These are phyloP conservation scores for Tilletia indica DNA, from an alignment of 1,284 basidiomycete species.

Conservation along the genomic window DNA sequence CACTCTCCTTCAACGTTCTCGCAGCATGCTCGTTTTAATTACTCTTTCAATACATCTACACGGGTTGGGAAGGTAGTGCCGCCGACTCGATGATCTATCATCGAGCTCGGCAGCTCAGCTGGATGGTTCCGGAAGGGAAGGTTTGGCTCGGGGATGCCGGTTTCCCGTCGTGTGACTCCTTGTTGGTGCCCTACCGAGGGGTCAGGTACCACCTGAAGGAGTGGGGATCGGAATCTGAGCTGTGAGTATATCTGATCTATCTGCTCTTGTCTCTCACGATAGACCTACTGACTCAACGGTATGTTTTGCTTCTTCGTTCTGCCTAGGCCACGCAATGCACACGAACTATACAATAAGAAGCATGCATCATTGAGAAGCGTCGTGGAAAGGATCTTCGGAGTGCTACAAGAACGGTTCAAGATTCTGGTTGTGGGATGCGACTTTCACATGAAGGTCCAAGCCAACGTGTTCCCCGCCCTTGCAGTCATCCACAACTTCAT, in stretches of 20 bases:
- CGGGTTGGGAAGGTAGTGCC: too few species aligned
- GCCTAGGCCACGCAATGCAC: neutral
- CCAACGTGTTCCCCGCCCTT: neutral
- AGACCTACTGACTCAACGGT: neutral
- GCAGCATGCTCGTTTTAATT: constrained; percentile 51
- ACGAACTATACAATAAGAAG: constrained; percentile 2
- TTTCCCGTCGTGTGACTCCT: neutral
- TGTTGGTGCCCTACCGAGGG: neutral
- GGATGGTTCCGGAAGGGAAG: neutral
- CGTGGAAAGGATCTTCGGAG: neutral
- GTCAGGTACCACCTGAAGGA: constrained; percentile 9
- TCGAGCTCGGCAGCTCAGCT: neutral
- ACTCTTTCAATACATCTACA: too few species aligned
- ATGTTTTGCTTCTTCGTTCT: neutral
- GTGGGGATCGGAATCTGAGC: neutral
- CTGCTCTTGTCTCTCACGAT: neutral
- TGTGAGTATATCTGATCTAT: too few species aligned
- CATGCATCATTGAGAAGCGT: neutral
- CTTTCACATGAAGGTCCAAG: neutral
- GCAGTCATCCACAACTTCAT: neutral
- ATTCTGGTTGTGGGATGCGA: neutral
- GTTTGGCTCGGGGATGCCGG: neutral
- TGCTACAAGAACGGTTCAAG: constrained; percentile 9
- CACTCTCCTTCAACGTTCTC: constrained; percentile 51
- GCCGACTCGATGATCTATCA: too few species aligned